Base-by-base conservation (phyloP, 345 rosid genomes). In the Iberis pinnata region DNA sequence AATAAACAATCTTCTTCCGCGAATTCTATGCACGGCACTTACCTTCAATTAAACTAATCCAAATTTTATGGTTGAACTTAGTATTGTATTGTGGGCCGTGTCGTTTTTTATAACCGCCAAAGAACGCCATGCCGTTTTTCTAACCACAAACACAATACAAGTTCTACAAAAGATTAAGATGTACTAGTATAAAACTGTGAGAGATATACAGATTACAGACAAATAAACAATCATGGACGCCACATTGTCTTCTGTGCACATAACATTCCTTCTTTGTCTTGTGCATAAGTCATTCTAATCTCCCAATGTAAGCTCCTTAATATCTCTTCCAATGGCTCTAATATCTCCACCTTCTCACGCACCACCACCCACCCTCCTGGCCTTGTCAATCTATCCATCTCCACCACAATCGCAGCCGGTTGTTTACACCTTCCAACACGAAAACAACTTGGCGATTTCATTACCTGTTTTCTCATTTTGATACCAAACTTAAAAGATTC, bases 331-430 rank as follows among this genome's bases (percentile, higher is more conserved):
- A 90, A 41, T 2, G 86, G 80, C 42, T 82, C 82, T 6, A 90
- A 62, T 72, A 87, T 82, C 78, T 78, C 92, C 2, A 82, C 84
- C 62, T 84, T 90, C 52, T 90, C 96, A 1, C 98, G 77, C 16
- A 87, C 55, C 4, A 90, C 81, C 25, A 65, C 79, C 98, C 96
- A 90, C n/a, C 96, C 96, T 49, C 92, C 84, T 8, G 96, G 95
- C 45, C 98, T 67, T 39, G 84, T 46, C 41, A 87, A 22, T 9
- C 95, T 75, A 63, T 90, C 96, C 88, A 90, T 90, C 70, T 87
- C 98, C 43, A 87, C 92, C 3, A 87, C 81, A 8, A 90, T 82
- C 6, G 88, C 70, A 38, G 63, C 86, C 9, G 95, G 95, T 33
- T 84, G 88, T 80, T 63, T 84, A 49, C 96, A 87, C 78, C 96